Conservation (phyloP, 495 filamentous ascomycete genomes). For the Penicillium subrubescens region DNA sequence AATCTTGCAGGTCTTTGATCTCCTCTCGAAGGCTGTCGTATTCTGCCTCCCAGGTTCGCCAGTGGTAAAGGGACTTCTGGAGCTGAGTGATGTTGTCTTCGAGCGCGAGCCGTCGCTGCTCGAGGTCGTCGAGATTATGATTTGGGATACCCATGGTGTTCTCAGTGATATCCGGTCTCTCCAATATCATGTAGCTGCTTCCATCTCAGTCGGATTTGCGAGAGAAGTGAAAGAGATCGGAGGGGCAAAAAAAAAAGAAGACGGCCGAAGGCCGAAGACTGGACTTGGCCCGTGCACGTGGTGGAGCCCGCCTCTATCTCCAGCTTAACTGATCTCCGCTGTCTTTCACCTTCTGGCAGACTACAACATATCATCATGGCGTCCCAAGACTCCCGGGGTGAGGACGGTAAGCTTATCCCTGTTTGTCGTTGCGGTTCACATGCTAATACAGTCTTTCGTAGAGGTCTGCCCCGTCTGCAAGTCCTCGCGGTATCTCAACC, state of each 20-base stretch:
- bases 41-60: slow-evolving; percentile 87
- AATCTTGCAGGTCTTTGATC: slow-evolving; percentile 56
- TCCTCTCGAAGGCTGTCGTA: slow-evolving; percentile 88
- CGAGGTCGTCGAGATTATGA: slow-evolving; percentile 52
- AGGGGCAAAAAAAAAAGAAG: slow-evolving; percentile 21
- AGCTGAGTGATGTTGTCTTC: slow-evolving; percentile 77
- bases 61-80: slow-evolving; percentile 74
- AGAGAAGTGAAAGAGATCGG: not conserved
- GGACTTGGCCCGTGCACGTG: slow-evolving; percentile 25
- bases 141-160: slow-evolving; percentile 38
- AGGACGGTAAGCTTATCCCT: slow-evolving; percentile 47
- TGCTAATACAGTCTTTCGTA: slow-evolving; percentile 31
- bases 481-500: slow-evolving; percentile 90
- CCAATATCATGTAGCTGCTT: not conserved
- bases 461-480: slow-evolving; percentile 98
- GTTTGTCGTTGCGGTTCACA: not conserved
- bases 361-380: slow-evolving; percentile 32
- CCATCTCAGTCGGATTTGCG: not conserved
- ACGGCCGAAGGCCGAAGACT: slow-evolving; percentile 8
- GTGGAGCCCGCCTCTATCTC: slow-evolving; percentile 23
- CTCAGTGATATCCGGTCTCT: not conserved
- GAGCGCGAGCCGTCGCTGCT: slow-evolving; percentile 72
- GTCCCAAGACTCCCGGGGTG: slow-evolving; percentile 47
- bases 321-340: slow-evolving; percentile 7
- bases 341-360: slow-evolving; percentile 11